These are phyloP conservation scores for Aureobasidium mangrovei DNA, from an alignment of 2,329 filamentous ascomycete genomes.

Conservation along the genomic window DNA sequence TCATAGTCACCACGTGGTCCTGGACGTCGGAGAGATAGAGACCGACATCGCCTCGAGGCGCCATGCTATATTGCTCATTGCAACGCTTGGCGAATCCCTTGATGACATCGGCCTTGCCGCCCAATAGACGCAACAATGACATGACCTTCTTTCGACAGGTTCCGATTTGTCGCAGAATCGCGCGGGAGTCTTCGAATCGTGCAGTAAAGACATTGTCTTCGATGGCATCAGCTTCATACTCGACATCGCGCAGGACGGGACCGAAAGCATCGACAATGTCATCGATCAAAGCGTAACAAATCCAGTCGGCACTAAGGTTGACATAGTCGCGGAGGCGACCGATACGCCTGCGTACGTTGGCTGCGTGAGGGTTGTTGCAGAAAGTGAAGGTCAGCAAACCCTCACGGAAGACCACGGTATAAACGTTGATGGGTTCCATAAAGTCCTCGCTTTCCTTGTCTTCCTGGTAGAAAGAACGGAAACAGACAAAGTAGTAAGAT, in stretches of 20 bases:
- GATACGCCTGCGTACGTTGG: slow-evolving; percentile 85
- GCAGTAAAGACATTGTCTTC: slow-evolving; percentile 94
- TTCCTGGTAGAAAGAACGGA: slow-evolving; percentile 82
- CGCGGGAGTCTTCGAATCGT: slow-evolving; percentile 78
- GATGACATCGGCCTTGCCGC: slow-evolving; percentile 97
- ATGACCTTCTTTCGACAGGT: slow-evolving; percentile 90
- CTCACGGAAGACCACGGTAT: slow-evolving; percentile 93
- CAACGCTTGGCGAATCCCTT: slow-evolving; percentile 97
- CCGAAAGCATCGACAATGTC: slow-evolving; percentile 96
- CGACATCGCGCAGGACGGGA: slow-evolving; percentile 77
- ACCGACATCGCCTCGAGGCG: slow-evolving; percentile 90
- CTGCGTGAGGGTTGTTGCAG: slow-evolving; percentile 73
- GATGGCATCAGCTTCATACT: slow-evolving; percentile 81
- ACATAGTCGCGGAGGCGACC: slow-evolving; percentile 90
- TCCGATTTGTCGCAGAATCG: slow-evolving; percentile 80
- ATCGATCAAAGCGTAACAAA: slow-evolving; percentile 97
- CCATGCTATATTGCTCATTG: slow-evolving; percentile 94
- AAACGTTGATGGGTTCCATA: slow-evolving; percentile 91
- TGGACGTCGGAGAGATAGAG: slow-evolving; percentile 96
- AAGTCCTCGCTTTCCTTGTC: slow-evolving; percentile 73
- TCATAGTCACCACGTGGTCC: slow-evolving; percentile 99
- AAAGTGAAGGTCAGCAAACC: slow-evolving; percentile 94
- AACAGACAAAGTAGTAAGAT: slow-evolving; percentile 96
- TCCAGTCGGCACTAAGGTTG: slow-evolving; percentile 92
- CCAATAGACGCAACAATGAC: slow-evolving; percentile 82